phyloP scores from a whole-genome alignment of 1,284 basidiomycete species.

The Schizophyllum amplum region DNA sequence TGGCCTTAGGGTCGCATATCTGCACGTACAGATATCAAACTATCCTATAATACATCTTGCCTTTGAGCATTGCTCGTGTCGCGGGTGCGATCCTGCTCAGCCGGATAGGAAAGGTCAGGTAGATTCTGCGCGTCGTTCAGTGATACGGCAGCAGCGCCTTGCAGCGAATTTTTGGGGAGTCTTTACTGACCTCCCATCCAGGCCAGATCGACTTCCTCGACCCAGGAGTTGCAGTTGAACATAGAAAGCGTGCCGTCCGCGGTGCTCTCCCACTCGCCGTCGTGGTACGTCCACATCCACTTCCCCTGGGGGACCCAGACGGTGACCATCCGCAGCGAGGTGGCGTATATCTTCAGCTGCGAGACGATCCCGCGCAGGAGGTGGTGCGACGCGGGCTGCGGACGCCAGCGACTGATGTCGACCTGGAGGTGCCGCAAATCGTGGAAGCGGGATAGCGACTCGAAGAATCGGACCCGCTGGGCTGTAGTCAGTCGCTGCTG shows the following conservation, averaged over 20 bases:
- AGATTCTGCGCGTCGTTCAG: too few species aligned
- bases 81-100: too few species aligned
- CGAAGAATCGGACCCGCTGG: background rate
- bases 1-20: too few species aligned
- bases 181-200: too few species aligned
- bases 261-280: background rate
- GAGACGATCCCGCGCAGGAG: conserved; percentile 10
- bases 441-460: conserved; percentile 19
- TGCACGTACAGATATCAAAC: too few species aligned
- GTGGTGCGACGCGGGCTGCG: conserved; percentile 19
- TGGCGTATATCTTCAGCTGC: background rate
- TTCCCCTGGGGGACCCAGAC: background rate
- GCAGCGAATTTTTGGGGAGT: too few species aligned
- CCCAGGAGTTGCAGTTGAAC: background rate
- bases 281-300: background rate
- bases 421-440: conserved; percentile 22
- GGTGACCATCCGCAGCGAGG: background rate
- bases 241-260: background rate
- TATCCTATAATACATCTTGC: too few species aligned
- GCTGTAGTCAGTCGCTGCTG: background rate
- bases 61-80: too few species aligned
- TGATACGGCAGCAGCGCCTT: too few species aligned
- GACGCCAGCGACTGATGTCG: conserved; percentile 22
- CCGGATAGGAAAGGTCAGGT: too few species aligned
- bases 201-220: background rate